Evolutionary conservation across 2,329 filamentous ascomycete species (phyloP), one percentile per base, ranked within the genome.

Genomic region (Hymenoscyphus infarciens): DNA sequence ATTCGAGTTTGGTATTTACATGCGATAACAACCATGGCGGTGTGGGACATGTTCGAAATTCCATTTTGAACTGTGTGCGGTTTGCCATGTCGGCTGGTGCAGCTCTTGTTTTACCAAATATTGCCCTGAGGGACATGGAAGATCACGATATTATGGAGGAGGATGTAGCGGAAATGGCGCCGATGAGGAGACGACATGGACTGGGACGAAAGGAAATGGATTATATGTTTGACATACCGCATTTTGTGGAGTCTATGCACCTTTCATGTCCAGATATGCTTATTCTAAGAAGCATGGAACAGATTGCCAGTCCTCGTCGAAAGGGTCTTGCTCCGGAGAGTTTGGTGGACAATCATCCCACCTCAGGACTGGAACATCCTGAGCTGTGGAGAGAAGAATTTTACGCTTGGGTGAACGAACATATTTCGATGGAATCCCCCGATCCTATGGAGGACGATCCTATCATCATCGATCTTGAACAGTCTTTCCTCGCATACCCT

Each of bases 391-490:
- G 19, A 5, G 5, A 15, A n/a, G 16, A 57, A n/a, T 60, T 65
- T 56, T 49, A 61, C n/a, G 31, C 22, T 1, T 65, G 63, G 63
- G 29, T 63, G 5, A 45, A 61, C 10, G 29, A 65, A 27, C 25
- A 62, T 11, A 38, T 60, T 11, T 38, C 31, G 13, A 29, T 19
- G 13, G n/a, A 35, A 3, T 25, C 31, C 3, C 15, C 31, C 5
- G 25, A 39, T 38, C n/a, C 31, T 19, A 38, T 22, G 25, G 15
- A 27, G 25, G 25, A 55, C 11, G 63, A 62, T 11, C 57, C 54
- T 8, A 63, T 63, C 27, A 27, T 65, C 10, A 35, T 86, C 84
- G 71, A 84, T 83, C 54, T 72, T 31, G 72, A 71, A 53, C 76
- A 76, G 63, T 74, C 74, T 0, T 77, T 75, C 61, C 72, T 77